phyloP scores from a whole-genome alignment of 83 land plant genomes.

The Larix sibirica region DNA sequence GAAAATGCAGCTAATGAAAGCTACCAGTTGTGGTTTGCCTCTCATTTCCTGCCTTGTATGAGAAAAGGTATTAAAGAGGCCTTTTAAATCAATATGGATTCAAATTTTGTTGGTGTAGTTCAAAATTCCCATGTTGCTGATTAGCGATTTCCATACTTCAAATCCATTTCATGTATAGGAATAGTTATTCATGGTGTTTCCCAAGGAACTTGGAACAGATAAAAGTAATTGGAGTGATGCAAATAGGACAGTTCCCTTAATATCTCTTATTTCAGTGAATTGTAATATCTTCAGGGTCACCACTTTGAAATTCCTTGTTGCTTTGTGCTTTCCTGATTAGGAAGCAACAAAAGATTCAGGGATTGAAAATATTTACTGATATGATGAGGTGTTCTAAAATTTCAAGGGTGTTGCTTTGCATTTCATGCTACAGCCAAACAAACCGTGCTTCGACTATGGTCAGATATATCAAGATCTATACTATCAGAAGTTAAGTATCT shows the following conservation, averaged over 20 bases:
- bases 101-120: background rate
- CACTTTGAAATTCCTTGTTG: background rate
- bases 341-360: background rate
- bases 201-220: slow-evolving; percentile 1
- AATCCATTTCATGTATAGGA: background rate
- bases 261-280: background rate
- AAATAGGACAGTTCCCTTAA: background rate
- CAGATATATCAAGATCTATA: background rate
- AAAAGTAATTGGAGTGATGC: background rate
- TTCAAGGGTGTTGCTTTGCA: background rate
- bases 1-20: background rate
- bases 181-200: background rate
- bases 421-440: background rate
- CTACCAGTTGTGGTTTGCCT: background rate
- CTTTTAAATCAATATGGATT: background rate
- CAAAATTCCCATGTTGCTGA: background rate
- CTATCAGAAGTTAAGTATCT: too few relatives aligned
- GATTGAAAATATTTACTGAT: background rate
- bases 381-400: background rate
- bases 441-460: background rate
- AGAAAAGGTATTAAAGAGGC: background rate
- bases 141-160: background rate
- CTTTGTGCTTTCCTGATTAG: background rate
- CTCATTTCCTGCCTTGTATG: background rate
- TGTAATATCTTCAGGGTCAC: background rate